Percentiles rank a stretch among this genome's conserved stretches.
These are phyloP conservation scores for Globisporangium ultimum DNA, from an alignment of 352 stramenopile species.

Conservation along the genomic window DNA sequence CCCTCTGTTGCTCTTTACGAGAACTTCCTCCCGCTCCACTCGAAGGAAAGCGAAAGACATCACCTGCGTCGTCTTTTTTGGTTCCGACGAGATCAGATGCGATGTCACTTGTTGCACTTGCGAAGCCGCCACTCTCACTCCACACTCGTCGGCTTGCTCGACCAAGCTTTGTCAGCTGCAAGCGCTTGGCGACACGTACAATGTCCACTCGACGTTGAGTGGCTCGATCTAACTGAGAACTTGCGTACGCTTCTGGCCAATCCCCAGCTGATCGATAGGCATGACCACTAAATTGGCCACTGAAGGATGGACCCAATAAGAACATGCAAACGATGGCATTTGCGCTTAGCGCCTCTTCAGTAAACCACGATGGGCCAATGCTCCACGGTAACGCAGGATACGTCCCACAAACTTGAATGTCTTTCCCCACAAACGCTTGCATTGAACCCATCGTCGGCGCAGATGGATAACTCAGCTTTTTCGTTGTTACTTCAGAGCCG, in stretches of 20 bases:
- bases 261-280: constrained; percentile 60
- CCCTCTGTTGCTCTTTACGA: constrained; percentile 35
- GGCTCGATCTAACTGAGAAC: constrained; percentile 47
- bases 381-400: constrained; percentile 67
- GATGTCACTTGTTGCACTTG: constrained; percentile 6
- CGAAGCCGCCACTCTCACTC: constrained; percentile 19
- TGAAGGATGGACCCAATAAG: constrained; percentile 58
- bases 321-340: constrained; percentile 60
- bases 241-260: constrained; percentile 67
- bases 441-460: constrained; percentile 35
- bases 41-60: constrained; percentile 26
- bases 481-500: constrained; percentile 62
- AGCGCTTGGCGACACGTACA: constrained; percentile 31
- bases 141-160: constrained; percentile 46
- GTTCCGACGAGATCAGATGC: constrained; percentile 16
- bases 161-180: constrained; percentile 42
- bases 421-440: constrained; percentile 71
- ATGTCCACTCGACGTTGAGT: constrained; percentile 62
- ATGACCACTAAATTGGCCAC: constrained; percentile 59
- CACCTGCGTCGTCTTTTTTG: constrained; percentile 43
- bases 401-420: constrained; percentile 64
- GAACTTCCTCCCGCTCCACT: constrained; percentile 6
- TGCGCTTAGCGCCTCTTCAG: constrained; percentile 46
- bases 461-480: constrained; percentile 71
- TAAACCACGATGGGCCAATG: constrained; percentile 62